Evolutionary conservation across 257 asterid genomes (phyloP), one percentile per base, ranked within the genome.

Genomic region (Buddleja alternifolia): DNA sequence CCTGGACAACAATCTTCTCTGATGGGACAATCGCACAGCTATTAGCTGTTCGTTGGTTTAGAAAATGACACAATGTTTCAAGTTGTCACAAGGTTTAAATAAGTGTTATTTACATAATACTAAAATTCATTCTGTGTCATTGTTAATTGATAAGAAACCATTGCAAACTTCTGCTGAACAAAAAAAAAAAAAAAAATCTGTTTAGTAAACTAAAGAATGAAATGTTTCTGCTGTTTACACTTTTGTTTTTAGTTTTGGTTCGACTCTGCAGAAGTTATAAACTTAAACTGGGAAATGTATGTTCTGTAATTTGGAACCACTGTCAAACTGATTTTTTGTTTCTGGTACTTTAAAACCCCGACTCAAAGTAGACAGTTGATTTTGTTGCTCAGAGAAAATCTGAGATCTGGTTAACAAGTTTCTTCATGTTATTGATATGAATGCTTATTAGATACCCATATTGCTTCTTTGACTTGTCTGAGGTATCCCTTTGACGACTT

Each of bases 11-110:
- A 34, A 55, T 14, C 10, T 17, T 25, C 54, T 53, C 21, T 59
- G 34, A 41, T 15, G 29, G 48, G 37, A 1, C 4, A 8, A 75
- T 24, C 44, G 16, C 58, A 40, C 36, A 29, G 52, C 64, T 55
- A 34, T 63, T 50, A n/a, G 57, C 10, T 66, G 51, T 58, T 69
- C n/a, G n/a, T n/a, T n/a, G n/a, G n/a, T n/a, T n/a, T 21, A 72
- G 10, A 21, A 36, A 25, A 65, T 65, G 67, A n/a, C 69, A 34
- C 24, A 25, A 50, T 36, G 19, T 41, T 23, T 21, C 42, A 10
- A 10, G 50, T 29, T 51, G 29, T 61, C 14, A 10, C 25, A 56
- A 52, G 10, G 52, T 58, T 68, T 63, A 41, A 6, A 17, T 34
- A 23, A 40, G 74, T 37, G 56, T 57, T 50, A 52, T 11, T 45